These are phyloP conservation scores for Kwoniella dendrophila DNA, from an alignment of 768 basidiomycete genomes.

Conservation along the genomic window DNA sequence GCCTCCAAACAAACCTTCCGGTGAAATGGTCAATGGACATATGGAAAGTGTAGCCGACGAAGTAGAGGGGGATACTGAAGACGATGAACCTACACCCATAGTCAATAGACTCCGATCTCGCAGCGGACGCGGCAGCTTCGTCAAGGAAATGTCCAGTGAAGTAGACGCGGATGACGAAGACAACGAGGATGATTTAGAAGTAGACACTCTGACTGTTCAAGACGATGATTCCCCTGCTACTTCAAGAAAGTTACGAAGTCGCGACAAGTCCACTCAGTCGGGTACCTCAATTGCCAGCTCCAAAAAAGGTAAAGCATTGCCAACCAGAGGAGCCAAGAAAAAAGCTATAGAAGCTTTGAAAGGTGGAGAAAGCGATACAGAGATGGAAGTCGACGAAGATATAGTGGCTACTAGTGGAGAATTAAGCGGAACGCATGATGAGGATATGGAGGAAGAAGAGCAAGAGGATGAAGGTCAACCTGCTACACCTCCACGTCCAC, in stretches of 20 bases:
- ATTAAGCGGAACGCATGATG: conserved; percentile 7
- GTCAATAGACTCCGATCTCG: conserved; percentile 22
- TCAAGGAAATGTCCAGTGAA: conserved; percentile 29
- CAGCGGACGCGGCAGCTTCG: conserved; percentile 6
- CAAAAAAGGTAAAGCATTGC: conserved; percentile 12
- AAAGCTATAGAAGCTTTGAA: conserved; percentile 39
- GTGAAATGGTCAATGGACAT: conserved; percentile 7
- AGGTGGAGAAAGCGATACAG: conserved; percentile 57
- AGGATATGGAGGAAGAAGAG: conserved; percentile 21
- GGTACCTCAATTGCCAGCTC: conserved; percentile 17
- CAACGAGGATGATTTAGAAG: conserved; percentile 23
- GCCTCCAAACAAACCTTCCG: not conserved
- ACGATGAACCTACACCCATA: conserved; percentile 27
- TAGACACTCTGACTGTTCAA: conserved; percentile 5
- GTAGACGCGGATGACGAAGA: conserved; percentile 39
- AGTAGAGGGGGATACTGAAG: conserved; percentile 13
- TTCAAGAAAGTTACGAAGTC: conserved; percentile 4
- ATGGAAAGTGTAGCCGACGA: conserved; percentile 2
- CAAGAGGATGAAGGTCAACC: conserved; percentile 13
- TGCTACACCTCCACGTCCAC: conserved; percentile 5
- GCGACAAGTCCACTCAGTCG: conserved; percentile 15
- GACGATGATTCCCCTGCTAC: conserved; percentile 15
- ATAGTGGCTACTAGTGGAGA: conserved; percentile 15
- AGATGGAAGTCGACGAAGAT: conserved; percentile 62
- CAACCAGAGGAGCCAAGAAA: conserved; percentile 34